Conservation (phyloP, 441 rosid genomes). For the Adansonia grandidieri region DNA sequence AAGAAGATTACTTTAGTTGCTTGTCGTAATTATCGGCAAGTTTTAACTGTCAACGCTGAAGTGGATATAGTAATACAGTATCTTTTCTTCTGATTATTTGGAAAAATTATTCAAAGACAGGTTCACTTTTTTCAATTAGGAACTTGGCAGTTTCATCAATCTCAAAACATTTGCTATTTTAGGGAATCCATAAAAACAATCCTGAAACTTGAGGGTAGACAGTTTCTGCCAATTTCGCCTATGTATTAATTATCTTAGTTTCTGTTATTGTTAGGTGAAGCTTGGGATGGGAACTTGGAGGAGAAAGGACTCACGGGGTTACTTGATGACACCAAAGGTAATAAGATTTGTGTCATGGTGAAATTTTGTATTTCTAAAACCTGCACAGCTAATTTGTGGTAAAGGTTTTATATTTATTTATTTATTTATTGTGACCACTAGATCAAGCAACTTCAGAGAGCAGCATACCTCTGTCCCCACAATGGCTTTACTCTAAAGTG, state of each 20-base stretch:
- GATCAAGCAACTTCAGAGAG: slow-evolving; percentile 59
- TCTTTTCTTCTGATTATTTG: background rate
- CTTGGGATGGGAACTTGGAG: slow-evolving; percentile 5
- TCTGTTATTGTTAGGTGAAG: slow-evolving; percentile 14
- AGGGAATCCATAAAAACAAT: slow-evolving; percentile 3
- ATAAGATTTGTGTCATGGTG: background rate
- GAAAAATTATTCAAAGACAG: background rate
- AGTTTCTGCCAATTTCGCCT: background rate
- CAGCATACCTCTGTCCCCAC: slow-evolving; percentile 76
- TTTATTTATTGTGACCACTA: slow-evolving; percentile 31
- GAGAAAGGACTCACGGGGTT: slow-evolving; percentile 21
- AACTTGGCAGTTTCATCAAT: too few relatives aligned
- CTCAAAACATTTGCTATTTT: background rate
- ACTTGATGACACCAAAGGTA: slow-evolving; percentile 29
- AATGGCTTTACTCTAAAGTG: slow-evolving; percentile 73
- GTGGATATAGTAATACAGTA: background rate
- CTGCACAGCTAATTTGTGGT: background rate
- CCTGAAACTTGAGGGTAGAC: background rate
- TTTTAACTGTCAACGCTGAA: background rate
- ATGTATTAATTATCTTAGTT: background rate
- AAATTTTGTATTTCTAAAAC: background rate
- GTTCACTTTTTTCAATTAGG: background rate
- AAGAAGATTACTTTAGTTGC: slow-evolving; percentile 3
- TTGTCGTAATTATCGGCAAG: background rate
- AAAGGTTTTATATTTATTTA: background rate